phyloP scores from a whole-genome alignment of 2,329 filamentous ascomycete genomes.

The Apiospora koreana region DNA sequence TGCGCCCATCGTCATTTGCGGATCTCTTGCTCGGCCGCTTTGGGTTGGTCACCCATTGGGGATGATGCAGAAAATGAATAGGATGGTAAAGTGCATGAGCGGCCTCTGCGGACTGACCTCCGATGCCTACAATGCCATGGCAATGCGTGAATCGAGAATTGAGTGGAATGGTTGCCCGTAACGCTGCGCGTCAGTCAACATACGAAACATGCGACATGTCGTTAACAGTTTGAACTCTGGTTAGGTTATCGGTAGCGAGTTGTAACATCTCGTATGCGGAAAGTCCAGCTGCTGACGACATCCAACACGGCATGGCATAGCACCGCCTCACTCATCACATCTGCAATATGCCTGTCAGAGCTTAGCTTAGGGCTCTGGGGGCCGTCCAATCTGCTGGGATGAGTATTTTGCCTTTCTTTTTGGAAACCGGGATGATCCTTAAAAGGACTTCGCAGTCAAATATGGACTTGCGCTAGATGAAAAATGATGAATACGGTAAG shows the following conservation, averaged over 20 bases:
- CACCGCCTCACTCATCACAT: conserved; percentile 5
- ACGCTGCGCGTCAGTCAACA: neutral
- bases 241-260: neutral
- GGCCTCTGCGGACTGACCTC: neutral
- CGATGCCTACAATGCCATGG: neutral
- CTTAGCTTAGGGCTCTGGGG: neutral
- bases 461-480: neutral
- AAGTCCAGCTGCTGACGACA: conserved; percentile 3
- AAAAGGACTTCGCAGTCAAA: neutral
- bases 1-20: neutral
- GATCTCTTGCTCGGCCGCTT: neutral
- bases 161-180: neutral
- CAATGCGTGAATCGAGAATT: neutral
- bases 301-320: neutral
- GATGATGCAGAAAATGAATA: neutral
- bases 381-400: conserved; percentile 1
- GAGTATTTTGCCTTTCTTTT: neutral
- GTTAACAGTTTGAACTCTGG: neutral
- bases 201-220: neutral
- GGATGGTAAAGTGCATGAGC: neutral
- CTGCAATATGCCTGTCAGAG: neutral
- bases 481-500: conserved; percentile 6
- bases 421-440: neutral
- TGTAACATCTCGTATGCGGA: neutral
- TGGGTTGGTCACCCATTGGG: neutral